A percentile compares a stretch with the other conserved stretches of the same genome.
Evolutionary conservation across 2,329 filamentous ascomycete species (phyloP).

Genomic region (Raffaelea albimanens): DNA sequence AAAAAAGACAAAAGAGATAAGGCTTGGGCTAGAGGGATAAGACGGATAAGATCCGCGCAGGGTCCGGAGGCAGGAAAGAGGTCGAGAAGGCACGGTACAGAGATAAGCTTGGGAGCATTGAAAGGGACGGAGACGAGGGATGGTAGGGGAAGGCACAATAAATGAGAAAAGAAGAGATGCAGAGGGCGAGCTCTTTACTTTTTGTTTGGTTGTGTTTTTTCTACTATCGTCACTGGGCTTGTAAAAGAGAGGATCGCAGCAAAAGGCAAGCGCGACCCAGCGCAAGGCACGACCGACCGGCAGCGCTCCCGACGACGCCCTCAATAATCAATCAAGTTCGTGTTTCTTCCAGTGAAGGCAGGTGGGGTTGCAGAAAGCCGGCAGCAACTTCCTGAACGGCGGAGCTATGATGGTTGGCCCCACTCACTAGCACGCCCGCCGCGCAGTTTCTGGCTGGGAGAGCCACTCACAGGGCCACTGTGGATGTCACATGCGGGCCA

Average conservation of each 20-base stretch:
- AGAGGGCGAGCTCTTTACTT: not conserved
- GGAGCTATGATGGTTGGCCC: not conserved
- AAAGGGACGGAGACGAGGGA: not conserved
- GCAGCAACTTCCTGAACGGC: not conserved
- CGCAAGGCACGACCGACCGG: too few relatives aligned
- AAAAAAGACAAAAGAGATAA: constrained; percentile 7
- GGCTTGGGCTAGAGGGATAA: constrained; percentile 1
- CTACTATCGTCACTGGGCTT: too few relatives aligned
- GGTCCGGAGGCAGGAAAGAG: constrained; percentile 3
- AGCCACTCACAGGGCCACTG: too few relatives aligned
- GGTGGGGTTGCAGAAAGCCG: not conserved
- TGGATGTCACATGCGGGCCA: too few relatives aligned
- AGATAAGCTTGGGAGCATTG: constrained; percentile 4
- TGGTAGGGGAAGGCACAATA: not conserved
- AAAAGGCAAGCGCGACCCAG: too few relatives aligned
- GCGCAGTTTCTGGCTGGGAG: too few relatives aligned
- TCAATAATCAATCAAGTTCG: too few relatives aligned
- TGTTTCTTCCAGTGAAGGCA: not conserved
- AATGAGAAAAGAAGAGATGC: not conserved
- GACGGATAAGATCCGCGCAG: not conserved
- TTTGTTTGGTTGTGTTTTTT: too few relatives aligned
- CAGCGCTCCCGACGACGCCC: too few relatives aligned
- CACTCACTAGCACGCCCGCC: not conserved
- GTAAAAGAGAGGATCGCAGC: too few relatives aligned
- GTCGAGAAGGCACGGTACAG: not conserved